Evolutionary conservation across 139 green algal species (phyloP).

Genomic region (Ulvella scutata): DNA sequence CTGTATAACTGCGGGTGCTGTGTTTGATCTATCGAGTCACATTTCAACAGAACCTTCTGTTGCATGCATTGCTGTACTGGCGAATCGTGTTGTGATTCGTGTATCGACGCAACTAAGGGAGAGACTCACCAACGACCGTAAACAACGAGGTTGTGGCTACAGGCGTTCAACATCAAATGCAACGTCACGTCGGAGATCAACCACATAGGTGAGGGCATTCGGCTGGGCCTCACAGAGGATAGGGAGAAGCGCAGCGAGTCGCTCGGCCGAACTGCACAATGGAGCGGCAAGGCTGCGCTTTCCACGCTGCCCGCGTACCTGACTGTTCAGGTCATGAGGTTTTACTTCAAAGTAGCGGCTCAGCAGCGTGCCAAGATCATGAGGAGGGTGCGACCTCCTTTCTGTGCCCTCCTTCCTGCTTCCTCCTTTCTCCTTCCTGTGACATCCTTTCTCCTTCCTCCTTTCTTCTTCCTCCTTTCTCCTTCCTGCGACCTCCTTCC

Average conservation of each 20-base stretch:
- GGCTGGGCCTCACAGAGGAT: constrained; percentile 70
- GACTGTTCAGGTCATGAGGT: constrained; percentile 89
- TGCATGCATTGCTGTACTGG: too few species aligned
- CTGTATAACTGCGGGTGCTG: too few species aligned
- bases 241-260: constrained; percentile 55
- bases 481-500: too few species aligned
- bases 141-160: constrained; percentile 26
- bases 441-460: too few species aligned
- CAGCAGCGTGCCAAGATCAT: constrained; percentile 97
- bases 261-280: constrained; percentile 45
- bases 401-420: too few species aligned
- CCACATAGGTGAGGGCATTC: constrained; percentile 74
- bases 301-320: constrained; percentile 62
- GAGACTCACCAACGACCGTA: too few species aligned
- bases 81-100: too few species aligned
- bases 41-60: too few species aligned
- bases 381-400: constrained; percentile 50
- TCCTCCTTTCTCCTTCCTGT: too few species aligned
- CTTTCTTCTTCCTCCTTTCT: too few species aligned
- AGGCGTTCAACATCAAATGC: constrained; percentile 74
- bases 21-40: not conserved
- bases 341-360: constrained; percentile 80
- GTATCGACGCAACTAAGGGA: too few species aligned
- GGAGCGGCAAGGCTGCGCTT: constrained; percentile 48
- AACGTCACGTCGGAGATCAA: constrained; percentile 89